phyloP scores from a whole-genome alignment of 129 eudicot species.

The Ambrosia trifida region DNA sequence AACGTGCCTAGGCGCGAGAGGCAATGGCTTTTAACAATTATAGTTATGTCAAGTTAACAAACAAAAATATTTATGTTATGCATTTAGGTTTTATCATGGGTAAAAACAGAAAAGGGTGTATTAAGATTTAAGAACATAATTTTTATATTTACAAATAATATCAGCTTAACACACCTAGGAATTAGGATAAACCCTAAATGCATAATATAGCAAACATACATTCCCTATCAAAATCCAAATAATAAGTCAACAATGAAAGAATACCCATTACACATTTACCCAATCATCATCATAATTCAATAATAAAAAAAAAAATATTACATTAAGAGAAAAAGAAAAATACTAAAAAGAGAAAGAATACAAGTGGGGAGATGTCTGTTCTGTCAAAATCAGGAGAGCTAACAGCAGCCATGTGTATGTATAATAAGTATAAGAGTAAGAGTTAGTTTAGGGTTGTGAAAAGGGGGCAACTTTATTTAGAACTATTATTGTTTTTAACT shows the following conservation, averaged over 20 bases:
- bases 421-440: background rate
- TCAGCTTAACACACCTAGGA: background rate
- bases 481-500: constrained; percentile 20
- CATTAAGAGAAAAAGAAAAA: constrained; percentile 4
- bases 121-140: too few relatives aligned
- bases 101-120: too few relatives aligned
- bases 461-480: constrained; percentile 25
- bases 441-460: constrained; percentile 31
- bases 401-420: constrained; percentile 22
- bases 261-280: constrained; percentile 1
- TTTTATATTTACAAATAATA: too few relatives aligned
- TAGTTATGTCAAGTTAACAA: background rate
- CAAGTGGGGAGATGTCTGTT: constrained; percentile 41
- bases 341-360: background rate
- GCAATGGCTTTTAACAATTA: too few relatives aligned
- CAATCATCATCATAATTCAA: constrained; percentile 7
- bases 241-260: constrained; percentile 4
- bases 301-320: background rate
- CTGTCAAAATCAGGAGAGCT: constrained; percentile 46
- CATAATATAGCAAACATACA: constrained; percentile 6
- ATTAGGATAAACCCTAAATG: background rate
- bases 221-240: constrained; percentile 2
- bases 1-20: too few relatives aligned
- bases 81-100: too few relatives aligned
- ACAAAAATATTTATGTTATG: background rate